Evolutionary conservation across 1,284 basidiomycete genomes (phyloP).

Genomic region (Grifola frondosa): DNA sequence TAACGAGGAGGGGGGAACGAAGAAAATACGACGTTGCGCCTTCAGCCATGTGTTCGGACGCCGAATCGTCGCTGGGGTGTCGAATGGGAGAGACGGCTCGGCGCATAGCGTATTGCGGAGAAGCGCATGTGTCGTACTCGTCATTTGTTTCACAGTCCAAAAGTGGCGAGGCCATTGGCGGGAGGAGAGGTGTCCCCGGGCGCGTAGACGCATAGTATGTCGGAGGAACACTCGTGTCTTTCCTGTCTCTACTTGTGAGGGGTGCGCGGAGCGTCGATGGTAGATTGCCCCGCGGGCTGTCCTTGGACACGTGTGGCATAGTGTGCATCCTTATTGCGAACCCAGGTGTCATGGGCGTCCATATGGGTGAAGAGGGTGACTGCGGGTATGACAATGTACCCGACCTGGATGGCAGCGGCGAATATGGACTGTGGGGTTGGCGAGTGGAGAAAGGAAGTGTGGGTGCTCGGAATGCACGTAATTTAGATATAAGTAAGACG

Average conservation of each 20-base stretch:
- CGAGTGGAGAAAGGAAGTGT: slow-evolving; percentile 71
- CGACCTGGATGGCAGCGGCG: slow-evolving; percentile 2
- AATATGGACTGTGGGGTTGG: slow-evolving; percentile 44
- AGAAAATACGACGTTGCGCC: too few relatives aligned
- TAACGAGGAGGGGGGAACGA: too few relatives aligned
- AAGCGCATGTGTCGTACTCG: too few relatives aligned
- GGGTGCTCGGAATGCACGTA: slow-evolving; percentile 45
- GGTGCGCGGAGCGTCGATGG: not conserved
- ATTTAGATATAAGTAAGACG: slow-evolving; percentile 27
- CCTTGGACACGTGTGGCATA: too few relatives aligned
- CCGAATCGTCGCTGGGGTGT: too few relatives aligned
- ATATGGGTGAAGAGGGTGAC: slow-evolving; percentile 51
- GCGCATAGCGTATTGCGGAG: too few relatives aligned
- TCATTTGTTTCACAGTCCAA: too few relatives aligned
- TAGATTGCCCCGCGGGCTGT: not conserved
- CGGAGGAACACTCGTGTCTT: not conserved
- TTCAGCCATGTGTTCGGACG: too few relatives aligned
- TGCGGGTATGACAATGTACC: slow-evolving; percentile 45
- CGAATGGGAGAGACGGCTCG: too few relatives aligned
- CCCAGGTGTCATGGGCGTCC: slow-evolving; percentile 14
- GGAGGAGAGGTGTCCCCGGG: slow-evolving; percentile 8
- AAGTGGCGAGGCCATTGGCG: slow-evolving; percentile 7
- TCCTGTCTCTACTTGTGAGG: not conserved
- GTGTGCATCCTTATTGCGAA: too few relatives aligned
- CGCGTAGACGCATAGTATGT: not conserved